A percentile compares a stretch with the other conserved stretches of the same genome.
phyloP scores from a whole-genome alignment of 2,329 filamentous ascomycete species.

The Hypoxylon sp. region DNA sequence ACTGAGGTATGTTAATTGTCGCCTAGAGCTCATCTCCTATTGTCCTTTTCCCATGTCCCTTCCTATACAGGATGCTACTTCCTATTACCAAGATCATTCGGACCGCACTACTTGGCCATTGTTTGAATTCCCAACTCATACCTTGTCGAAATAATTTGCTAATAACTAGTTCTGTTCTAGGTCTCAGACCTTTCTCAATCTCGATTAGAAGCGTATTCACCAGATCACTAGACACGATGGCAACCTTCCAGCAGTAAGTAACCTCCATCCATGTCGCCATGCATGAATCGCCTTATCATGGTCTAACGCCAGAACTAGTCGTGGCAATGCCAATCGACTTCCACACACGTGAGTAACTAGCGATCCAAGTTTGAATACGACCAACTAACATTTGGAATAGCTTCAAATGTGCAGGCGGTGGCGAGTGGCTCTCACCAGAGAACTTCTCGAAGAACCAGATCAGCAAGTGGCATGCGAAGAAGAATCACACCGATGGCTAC shows the following conservation, averaged over 20 bases:
- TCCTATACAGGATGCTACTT: no score
- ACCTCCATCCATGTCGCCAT: neutral
- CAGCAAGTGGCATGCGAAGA: conserved; percentile 38
- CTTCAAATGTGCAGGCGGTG: conserved; percentile 45
- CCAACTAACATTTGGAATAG: conserved; percentile 25
- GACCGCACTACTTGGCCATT: no score
- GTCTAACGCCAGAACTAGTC: conserved; percentile 13
- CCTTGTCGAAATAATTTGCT: neutral
- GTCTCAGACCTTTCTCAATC: neutral
- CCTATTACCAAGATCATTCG: no score
- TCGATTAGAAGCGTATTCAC: neutral
- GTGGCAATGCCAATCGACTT: conserved; percentile 15
- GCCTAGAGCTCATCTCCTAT: neutral
- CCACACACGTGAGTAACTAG: conserved; percentile 32
- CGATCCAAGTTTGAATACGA: neutral
- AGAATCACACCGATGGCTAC: conserved; percentile 18
- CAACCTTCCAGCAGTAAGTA: conserved; percentile 1
- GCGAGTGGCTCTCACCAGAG: conserved; percentile 42
- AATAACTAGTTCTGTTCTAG: neutral
- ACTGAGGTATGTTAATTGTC: neutral
- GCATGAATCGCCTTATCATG: neutral
- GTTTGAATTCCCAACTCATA: no score
- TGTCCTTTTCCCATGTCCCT: neutral
- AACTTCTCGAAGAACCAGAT: conserved; percentile 47
- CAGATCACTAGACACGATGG: neutral